Percentiles rank a stretch among this genome's conserved stretches.
Conservation (phyloP, 2,329 filamentous ascomycete species). For the Nothopassalora personata region DNA sequence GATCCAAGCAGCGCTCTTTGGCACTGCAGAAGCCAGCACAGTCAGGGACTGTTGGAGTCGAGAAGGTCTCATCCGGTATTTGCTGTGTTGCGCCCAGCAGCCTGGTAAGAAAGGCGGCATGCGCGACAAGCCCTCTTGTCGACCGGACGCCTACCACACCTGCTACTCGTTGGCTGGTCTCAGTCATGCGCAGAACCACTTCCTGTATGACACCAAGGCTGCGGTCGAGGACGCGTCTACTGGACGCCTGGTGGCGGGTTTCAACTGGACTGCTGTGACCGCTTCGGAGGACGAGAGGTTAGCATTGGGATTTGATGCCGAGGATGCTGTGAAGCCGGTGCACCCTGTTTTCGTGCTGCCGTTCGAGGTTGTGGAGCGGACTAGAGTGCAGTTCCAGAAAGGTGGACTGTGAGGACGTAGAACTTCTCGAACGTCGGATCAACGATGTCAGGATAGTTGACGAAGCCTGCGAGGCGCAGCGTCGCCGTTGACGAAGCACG, state of each 20-base stretch:
- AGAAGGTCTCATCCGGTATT: constrained; percentile 81
- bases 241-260: constrained; percentile 36
- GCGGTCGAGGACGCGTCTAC: constrained; percentile 12
- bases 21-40: constrained; percentile 35
- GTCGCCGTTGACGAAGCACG: neutral
- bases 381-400: constrained; percentile 21
- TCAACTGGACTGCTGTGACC: constrained; percentile 44
- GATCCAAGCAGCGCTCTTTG: constrained; percentile 70
- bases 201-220: constrained; percentile 38
- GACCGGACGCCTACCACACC: constrained; percentile 84
- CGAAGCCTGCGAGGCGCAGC: neutral
- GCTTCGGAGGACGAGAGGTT: constrained; percentile 49
- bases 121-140: constrained; percentile 90
- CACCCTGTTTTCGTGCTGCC: constrained; percentile 87
- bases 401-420: constrained; percentile 13
- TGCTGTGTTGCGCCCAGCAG: constrained; percentile 78
- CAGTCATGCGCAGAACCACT: constrained; percentile 69
- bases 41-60: constrained; percentile 62
- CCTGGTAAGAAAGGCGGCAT: constrained; percentile 68
- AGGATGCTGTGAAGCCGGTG: constrained; percentile 63
- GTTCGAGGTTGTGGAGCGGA: constrained; percentile 56
- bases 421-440: too few species aligned
- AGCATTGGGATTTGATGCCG: constrained; percentile 58
- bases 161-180: constrained; percentile 86
- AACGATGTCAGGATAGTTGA: neutral